Conservation (phyloP, 2,329 filamentous ascomycete species). For the Aureobasidium mangrovei region DNA sequence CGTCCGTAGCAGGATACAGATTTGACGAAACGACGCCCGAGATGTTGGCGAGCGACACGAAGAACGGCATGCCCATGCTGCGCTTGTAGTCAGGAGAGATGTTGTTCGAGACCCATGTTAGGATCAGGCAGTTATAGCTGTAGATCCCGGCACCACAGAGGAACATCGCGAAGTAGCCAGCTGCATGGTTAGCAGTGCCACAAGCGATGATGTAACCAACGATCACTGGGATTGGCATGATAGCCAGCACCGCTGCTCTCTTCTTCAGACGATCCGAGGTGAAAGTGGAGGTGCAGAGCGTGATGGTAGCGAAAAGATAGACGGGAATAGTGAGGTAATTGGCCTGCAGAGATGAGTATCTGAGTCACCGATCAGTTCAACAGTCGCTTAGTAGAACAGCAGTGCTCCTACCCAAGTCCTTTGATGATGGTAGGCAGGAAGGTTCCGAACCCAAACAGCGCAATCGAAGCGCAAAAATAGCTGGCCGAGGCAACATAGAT, state of each 20-base stretch:
- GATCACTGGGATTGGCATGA: constrained; percentile 24
- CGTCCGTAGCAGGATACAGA: constrained; percentile 22
- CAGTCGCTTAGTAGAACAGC: too few species aligned
- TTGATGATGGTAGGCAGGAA: constrained; percentile 31
- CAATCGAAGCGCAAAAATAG: constrained; percentile 29
- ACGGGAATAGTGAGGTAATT: constrained; percentile 32
- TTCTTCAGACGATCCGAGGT: constrained; percentile 18
- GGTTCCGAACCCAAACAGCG: constrained; percentile 28
- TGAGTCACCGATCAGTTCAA: not conserved
- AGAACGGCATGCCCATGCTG: constrained; percentile 24
- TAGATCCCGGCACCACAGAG: constrained; percentile 24
- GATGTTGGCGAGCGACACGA: constrained; percentile 25
- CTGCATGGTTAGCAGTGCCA: constrained; percentile 20
- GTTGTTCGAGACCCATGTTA: constrained; percentile 29
- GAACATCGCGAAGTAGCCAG: constrained; percentile 22
- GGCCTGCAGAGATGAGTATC: constrained; percentile 20
- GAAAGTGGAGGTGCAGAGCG: constrained; percentile 7
- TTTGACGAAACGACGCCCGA: constrained; percentile 25
- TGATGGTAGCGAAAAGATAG: constrained; percentile 22
- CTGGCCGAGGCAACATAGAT: constrained; percentile 24
- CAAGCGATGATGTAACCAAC: constrained; percentile 29
- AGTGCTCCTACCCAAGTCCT: constrained; percentile 24
- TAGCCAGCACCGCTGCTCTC: constrained; percentile 25
- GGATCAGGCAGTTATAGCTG: constrained; percentile 19
- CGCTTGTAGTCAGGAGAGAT: constrained; percentile 27